Evolutionary conservation across 1,139 yeast genomes (phyloP).

Genomic region (Kodamaea suecica): DNA sequence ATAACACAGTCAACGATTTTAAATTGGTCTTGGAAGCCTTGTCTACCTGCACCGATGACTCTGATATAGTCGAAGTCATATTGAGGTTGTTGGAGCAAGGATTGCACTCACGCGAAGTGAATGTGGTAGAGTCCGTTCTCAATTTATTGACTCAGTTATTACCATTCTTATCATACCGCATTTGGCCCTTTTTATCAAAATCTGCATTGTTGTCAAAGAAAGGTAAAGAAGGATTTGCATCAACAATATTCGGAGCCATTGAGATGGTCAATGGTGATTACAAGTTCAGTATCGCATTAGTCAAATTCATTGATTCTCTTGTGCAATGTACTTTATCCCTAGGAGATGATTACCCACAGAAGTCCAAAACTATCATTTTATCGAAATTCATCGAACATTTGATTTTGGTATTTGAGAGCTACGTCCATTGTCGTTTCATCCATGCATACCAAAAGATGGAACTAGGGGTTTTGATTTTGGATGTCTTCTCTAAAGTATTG

Average conservation of each 20-base stretch:
- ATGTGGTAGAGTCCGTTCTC: slow-evolving; percentile 46
- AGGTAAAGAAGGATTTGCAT: slow-evolving; percentile 68
- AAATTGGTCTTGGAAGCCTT: slow-evolving; percentile 50
- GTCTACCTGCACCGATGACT: slow-evolving; percentile 59
- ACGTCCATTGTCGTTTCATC: slow-evolving; percentile 64
- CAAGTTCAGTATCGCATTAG: slow-evolving; percentile 57
- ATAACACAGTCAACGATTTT: slow-evolving; percentile 40
- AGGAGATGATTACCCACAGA: slow-evolving; percentile 36
- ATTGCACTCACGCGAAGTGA: slow-evolving; percentile 51
- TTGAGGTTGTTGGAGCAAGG: slow-evolving; percentile 68
- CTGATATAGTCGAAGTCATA: slow-evolving; percentile 67
- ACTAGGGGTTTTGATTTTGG: slow-evolving; percentile 57
- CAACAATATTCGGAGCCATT: slow-evolving; percentile 63
- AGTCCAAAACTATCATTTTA: slow-evolving; percentile 53
- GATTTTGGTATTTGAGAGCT: slow-evolving; percentile 70
- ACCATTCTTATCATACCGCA: slow-evolving; percentile 55
- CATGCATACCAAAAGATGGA: slow-evolving; percentile 56
- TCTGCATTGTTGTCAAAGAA: slow-evolving; percentile 63
- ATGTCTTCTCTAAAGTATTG: slow-evolving; percentile 55
- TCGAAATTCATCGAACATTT: slow-evolving; percentile 56
- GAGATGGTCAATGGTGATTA: slow-evolving; percentile 72
- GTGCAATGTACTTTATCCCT: slow-evolving; percentile 51
- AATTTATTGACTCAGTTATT: slow-evolving; percentile 50
- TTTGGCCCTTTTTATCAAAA: slow-evolving; percentile 75
- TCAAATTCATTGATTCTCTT: slow-evolving; percentile 53